Conservation (phyloP, 1,139 yeast genomes). For the Scheffersomyces lignicola region DNA sequence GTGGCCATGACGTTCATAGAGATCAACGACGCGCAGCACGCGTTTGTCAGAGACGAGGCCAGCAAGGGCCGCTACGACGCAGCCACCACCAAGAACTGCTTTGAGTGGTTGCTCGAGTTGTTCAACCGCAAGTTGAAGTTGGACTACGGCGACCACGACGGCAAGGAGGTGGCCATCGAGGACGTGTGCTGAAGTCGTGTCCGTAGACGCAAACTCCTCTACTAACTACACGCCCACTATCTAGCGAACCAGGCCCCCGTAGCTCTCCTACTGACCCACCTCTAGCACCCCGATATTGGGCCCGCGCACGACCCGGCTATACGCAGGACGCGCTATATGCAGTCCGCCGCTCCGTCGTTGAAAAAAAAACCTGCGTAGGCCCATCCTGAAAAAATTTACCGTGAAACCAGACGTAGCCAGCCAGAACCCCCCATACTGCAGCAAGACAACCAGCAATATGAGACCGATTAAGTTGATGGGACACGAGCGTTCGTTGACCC, state of each 20-base stretch:
- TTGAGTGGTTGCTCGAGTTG: conserved; percentile 67
- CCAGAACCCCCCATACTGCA: background rate
- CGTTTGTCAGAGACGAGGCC: conserved; percentile 75
- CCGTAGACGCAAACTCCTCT: background rate
- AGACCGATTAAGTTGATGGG: conserved; percentile 66
- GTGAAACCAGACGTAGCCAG: background rate
- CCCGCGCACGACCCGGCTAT: background rate
- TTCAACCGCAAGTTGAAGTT: conserved; percentile 68
- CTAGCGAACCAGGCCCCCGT: too few species aligned
- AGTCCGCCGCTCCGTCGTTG: background rate
- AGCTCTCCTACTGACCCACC: background rate
- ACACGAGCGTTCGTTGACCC: conserved; percentile 85
- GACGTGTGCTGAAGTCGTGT: conserved; percentile 56
- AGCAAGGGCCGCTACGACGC: conserved; percentile 81
- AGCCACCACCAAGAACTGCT: conserved; percentile 67
- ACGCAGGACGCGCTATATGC: background rate
- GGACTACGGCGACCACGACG: conserved; percentile 65
- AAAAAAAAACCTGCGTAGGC: background rate
- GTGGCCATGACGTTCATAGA: conserved; percentile 73
- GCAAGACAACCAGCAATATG: conserved; percentile 26
- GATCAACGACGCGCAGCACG: conserved; percentile 76
- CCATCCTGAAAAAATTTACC: conserved; percentile 5
- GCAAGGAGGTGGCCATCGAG: conserved; percentile 50
- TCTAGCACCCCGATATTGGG: background rate
- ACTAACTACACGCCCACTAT: background rate